Conservation (phyloP, 2,329 filamentous ascomycete species). For the Colletotrichum sp. region DNA sequence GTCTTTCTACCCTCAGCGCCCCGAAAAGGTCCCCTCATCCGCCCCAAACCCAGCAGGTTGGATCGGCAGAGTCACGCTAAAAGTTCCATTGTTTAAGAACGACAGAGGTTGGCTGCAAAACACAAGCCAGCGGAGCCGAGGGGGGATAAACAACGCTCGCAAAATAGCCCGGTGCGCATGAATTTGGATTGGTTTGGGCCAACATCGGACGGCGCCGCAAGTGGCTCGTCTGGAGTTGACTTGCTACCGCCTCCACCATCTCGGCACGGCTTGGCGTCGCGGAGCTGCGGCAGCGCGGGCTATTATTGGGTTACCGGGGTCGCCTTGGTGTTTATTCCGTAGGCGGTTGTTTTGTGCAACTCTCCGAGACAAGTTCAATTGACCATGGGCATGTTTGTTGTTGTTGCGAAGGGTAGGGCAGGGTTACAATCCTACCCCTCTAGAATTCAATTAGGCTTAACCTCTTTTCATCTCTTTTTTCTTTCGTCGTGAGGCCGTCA, state of each 20-base stretch:
- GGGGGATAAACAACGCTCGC: not conserved
- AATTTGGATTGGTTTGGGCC: not conserved
- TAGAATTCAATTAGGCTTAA: not conserved
- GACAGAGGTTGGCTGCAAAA: not conserved
- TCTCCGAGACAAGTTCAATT: not conserved
- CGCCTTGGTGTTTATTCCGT: not conserved
- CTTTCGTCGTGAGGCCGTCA: not conserved
- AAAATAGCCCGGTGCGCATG: not conserved
- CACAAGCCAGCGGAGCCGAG: not conserved
- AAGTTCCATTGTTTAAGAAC: not conserved
- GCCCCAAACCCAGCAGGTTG: not conserved
- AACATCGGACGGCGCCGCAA: slow-evolving; percentile 10
- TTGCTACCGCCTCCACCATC: slow-evolving; percentile 10
- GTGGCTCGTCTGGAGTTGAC: not conserved
- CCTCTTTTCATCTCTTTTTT: not conserved
- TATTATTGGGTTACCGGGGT: slow-evolving; percentile 1
- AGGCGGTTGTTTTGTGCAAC: not conserved
- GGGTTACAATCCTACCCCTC: not conserved
- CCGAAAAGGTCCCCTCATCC: not conserved
- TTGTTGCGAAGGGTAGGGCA: not conserved
- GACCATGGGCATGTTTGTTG: not conserved
- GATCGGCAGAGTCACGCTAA: not conserved
- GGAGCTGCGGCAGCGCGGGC: slow-evolving; percentile 13
- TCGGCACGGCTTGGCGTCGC: slow-evolving; percentile 19
- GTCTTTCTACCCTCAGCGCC: not conserved